These are phyloP conservation scores for Claviceps africana DNA, from an alignment of 2,329 filamentous ascomycete species.

Conservation along the genomic window DNA sequence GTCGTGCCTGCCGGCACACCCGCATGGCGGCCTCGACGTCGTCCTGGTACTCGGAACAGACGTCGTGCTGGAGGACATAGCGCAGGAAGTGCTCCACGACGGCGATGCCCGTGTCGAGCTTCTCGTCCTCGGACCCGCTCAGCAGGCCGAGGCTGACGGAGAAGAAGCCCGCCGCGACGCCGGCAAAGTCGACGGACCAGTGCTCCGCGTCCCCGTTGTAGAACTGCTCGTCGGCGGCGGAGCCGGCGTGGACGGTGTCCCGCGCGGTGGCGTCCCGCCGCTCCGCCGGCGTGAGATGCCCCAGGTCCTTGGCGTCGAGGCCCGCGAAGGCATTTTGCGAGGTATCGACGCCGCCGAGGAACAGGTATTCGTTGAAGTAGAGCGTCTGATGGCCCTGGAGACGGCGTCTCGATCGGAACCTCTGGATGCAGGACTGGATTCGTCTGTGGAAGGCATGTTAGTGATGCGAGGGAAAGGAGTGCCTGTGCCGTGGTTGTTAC, in stretches of 20 bases:
- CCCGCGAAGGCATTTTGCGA: slow-evolving; percentile 43
- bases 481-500: not conserved
- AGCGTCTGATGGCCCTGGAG: slow-evolving; percentile 47
- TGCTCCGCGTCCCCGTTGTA: slow-evolving; percentile 38
- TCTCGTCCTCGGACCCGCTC: slow-evolving; percentile 38
- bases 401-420: slow-evolving; percentile 64
- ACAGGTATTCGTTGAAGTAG: slow-evolving; percentile 68
- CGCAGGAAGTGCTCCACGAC: slow-evolving; percentile 78
- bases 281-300: slow-evolving; percentile 42
- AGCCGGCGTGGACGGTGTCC: slow-evolving; percentile 39
- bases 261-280: slow-evolving; percentile 50
- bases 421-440: slow-evolving; percentile 72
- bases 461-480: not conserved
- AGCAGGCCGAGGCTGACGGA: slow-evolving; percentile 42
- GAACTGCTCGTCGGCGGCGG: slow-evolving; percentile 28
- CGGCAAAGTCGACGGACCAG: slow-evolving; percentile 71
- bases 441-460: slow-evolving; percentile 36
- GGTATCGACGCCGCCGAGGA: slow-evolving; percentile 66
- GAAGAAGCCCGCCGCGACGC: slow-evolving; percentile 66
- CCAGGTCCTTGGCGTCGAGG: slow-evolving; percentile 39
- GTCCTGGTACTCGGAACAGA: slow-evolving; percentile 64
- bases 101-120: slow-evolving; percentile 44
- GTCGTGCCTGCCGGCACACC: slow-evolving; percentile 51
- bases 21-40: slow-evolving; percentile 52
- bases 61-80: slow-evolving; percentile 72